Conservation (phyloP, 2,329 filamentous ascomycete genomes). For the Cercospora sp. region DNA sequence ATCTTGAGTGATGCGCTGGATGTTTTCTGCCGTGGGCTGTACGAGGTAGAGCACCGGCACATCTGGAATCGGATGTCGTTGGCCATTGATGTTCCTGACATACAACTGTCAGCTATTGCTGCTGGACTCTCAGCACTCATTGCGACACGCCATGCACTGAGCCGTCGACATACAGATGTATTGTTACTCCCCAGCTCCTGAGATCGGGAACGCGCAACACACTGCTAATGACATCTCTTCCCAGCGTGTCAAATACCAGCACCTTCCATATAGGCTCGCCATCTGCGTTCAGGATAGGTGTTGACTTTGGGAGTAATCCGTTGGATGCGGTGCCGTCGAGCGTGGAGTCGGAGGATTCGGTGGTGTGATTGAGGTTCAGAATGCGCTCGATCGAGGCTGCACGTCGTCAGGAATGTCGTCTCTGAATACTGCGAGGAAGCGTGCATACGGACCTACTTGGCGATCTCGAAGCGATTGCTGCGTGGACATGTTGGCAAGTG, state of each 20-base stretch:
- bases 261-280: conserved; percentile 98
- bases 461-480: conserved; percentile 66
- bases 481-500: conserved; percentile 53
- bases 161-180: conserved; percentile 70
- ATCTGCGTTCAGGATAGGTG: conserved; percentile 80
- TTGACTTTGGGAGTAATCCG: conserved; percentile 65
- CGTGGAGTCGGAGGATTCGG: conserved; percentile 56
- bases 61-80: conserved; percentile 88
- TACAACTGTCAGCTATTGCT: conserved; percentile 36
- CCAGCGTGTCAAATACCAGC: conserved; percentile 87
- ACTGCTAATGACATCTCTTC: conserved; percentile 94
- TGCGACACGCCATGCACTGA: conserved; percentile 12
- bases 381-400: conserved; percentile 90
- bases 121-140: conserved; percentile 34
- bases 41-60: conserved; percentile 96
- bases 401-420: conserved; percentile 14
- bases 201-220: conserved; percentile 92
- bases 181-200: conserved; percentile 89
- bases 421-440: conserved; percentile 20
- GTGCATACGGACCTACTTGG: conserved; percentile 63
- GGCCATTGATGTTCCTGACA: conserved; percentile 70
- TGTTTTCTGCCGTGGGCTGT: conserved; percentile 79
- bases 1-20: conserved; percentile 80
- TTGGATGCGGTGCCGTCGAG: conserved; percentile 63
- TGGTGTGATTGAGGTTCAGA: conserved; percentile 84